Evolutionary conservation across 2,329 filamentous ascomycete genomes (phyloP).

Genomic region (Eutypa lata): DNA sequence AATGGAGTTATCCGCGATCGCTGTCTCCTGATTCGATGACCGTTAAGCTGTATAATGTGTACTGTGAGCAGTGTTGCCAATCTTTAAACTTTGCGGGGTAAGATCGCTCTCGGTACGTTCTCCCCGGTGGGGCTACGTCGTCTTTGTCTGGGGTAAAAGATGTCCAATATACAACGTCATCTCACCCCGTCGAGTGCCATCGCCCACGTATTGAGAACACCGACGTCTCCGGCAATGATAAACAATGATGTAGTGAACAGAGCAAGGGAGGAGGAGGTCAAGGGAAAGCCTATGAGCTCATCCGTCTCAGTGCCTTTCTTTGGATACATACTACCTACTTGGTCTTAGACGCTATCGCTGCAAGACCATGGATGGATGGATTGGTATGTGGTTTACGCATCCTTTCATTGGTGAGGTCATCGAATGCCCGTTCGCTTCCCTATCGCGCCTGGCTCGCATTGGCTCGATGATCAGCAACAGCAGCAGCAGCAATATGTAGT

Average conservation of each 20-base stretch:
- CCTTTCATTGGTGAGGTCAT: slow-evolving; percentile 7
- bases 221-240: too few species aligned
- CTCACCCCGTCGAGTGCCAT: too few species aligned
- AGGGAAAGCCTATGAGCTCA: too few species aligned
- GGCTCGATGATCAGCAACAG: too few species aligned
- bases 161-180: too few species aligned
- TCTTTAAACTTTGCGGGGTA: not conserved
- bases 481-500: too few species aligned
- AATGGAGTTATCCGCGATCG: not conserved
- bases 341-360: not conserved
- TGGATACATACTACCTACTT: not conserved
- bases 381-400: too few species aligned
- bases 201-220: too few species aligned
- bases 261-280: not conserved
- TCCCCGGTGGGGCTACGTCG: not conserved
- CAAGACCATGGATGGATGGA: too few species aligned
- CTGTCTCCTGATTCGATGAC: not conserved
- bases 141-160: not conserved
- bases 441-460: too few species aligned
- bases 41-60: not conserved
- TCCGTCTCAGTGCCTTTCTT: too few species aligned
- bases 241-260: not conserved
- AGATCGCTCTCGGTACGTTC: not conserved
- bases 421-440: not conserved
- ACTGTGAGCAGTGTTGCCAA: not conserved